Conservation (phyloP, 108 stramenopile species). For the Cyclotella choctawhatcheeana region DNA sequence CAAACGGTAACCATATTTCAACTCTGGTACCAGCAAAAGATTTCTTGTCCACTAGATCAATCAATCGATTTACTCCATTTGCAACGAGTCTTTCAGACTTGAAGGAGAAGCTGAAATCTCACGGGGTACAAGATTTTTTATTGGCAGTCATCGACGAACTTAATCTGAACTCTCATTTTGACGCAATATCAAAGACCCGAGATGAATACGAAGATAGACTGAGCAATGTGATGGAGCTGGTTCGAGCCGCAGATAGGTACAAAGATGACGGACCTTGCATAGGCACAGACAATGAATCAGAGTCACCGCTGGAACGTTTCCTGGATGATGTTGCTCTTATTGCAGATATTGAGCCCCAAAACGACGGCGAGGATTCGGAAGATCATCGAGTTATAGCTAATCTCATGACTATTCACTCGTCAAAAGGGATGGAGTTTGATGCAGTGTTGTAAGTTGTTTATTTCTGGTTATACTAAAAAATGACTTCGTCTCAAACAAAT, state of each 20-base stretch:
- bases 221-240: conserved; percentile 71
- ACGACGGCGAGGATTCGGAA: conserved; percentile 38
- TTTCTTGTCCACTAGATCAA: conserved; percentile 61
- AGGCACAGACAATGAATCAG: conserved; percentile 13
- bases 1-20: conserved; percentile 22
- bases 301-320: conserved; percentile 66
- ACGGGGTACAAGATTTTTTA: conserved; percentile 56
- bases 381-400: conserved; percentile 66
- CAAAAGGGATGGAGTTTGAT: conserved; percentile 94
- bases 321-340: conserved; percentile 82
- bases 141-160: conserved; percentile 60
- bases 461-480: neutral
- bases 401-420: conserved; percentile 91
- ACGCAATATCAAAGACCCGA: conserved; percentile 73
- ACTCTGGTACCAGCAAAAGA: conserved; percentile 37
- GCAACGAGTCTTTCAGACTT: conserved; percentile 57
- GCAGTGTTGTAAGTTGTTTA: conserved; percentile 66
- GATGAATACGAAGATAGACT: conserved; percentile 74
- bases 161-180: conserved; percentile 63
- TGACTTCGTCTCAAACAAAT: too few relatives aligned
- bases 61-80: conserved; percentile 70
- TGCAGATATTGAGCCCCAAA: conserved; percentile 56
- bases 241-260: conserved; percentile 67
- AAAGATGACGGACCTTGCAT: conserved; percentile 60
- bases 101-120: conserved; percentile 39